These are phyloP conservation scores for Bombardia bombarda DNA, from an alignment of 495 filamentous ascomycete species.

Conservation along the genomic window DNA sequence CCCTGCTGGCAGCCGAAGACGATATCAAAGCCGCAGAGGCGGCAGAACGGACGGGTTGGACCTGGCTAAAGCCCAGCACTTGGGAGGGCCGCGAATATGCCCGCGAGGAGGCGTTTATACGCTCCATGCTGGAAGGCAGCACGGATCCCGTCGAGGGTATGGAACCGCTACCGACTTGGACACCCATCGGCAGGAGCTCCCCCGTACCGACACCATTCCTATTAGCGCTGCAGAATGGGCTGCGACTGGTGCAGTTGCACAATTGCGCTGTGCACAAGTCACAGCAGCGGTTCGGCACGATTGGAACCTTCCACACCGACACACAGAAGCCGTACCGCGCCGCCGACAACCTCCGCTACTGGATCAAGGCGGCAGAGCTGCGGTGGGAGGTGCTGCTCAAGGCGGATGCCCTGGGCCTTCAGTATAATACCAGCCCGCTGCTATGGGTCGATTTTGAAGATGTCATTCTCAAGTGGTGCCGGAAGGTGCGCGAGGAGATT, in stretches of 20 bases:
- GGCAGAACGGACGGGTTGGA: constrained; percentile 64
- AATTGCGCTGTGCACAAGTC: constrained; percentile 82
- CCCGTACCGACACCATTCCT: constrained; percentile 68
- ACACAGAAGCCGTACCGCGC: constrained; percentile 88
- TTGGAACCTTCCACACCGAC: constrained; percentile 79
- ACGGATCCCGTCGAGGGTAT: constrained; percentile 25
- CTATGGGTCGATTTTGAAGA: constrained; percentile 76
- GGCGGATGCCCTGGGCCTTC: constrained; percentile 79
- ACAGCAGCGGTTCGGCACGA: constrained; percentile 80
- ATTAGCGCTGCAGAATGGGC: constrained; percentile 62
- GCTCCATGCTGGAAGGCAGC: constrained; percentile 42
- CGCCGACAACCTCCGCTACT: constrained; percentile 89
- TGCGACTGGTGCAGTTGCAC: constrained; percentile 76
- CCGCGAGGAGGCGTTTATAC: constrained; percentile 78
- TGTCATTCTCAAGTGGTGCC: constrained; percentile 73
- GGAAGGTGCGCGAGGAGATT: constrained; percentile 68
- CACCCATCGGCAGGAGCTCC: constrained; percentile 39
- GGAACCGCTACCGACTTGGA: constrained; percentile 61
- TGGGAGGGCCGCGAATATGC: constrained; percentile 73
- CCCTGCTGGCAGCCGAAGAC: constrained; percentile 66
- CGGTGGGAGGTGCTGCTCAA: constrained; percentile 85
- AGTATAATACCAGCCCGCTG: constrained; percentile 53
- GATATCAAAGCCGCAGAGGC: constrained; percentile 65
- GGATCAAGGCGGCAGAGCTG: constrained; percentile 91
- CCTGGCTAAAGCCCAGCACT: constrained; percentile 64